Conservation (phyloP, 768 basidiomycete genomes). For the Suillus ampliporus region DNA sequence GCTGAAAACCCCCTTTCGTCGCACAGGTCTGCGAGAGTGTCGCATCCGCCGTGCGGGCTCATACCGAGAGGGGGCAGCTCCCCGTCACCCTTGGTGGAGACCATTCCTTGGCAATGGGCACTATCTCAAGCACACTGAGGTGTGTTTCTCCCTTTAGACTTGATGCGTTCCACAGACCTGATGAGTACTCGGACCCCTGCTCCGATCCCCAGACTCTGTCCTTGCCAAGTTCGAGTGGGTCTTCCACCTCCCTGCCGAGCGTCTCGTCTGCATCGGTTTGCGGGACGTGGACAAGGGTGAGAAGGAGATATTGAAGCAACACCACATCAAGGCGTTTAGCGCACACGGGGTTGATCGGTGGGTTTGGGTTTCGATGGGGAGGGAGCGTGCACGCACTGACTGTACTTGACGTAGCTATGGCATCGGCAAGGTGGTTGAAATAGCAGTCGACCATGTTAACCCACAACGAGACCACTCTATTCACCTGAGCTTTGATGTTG, state of each 20-base stretch:
- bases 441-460: slow-evolving; percentile 94
- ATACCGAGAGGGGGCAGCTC: slow-evolving; percentile 78
- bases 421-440: slow-evolving; percentile 92
- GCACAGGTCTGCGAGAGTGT: slow-evolving; percentile 82
- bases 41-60: slow-evolving; percentile 69
- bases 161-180: slow-evolving; percentile 2
- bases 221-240: slow-evolving; percentile 55
- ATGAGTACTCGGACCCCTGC: slow-evolving; percentile 58
- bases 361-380: slow-evolving; percentile 53
- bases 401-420: slow-evolving; percentile 58
- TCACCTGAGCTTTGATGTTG: slow-evolving; percentile 95
- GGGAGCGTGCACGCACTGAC: slow-evolving; percentile 52
- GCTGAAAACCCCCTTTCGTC: slow-evolving; percentile 89
- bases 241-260: slow-evolving; percentile 67
- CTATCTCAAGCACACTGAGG: slow-evolving; percentile 87
- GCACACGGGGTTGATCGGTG: slow-evolving; percentile 85
- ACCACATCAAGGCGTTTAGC: slow-evolving; percentile 83
- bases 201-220: slow-evolving; percentile 16
- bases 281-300: slow-evolving; percentile 91
- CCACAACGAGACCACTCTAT: slow-evolving; percentile 82
- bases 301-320: slow-evolving; percentile 80
- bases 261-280: slow-evolving; percentile 93
- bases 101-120: slow-evolving; percentile 93
- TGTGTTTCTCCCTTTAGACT: slow-evolving; percentile 37
- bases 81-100: slow-evolving; percentile 95